A percentile compares a stretch with the other conserved stretches of the same genome.
Evolutionary conservation across 257 asterid genomes (phyloP).

Genomic region (Solanum peruvianum): DNA sequence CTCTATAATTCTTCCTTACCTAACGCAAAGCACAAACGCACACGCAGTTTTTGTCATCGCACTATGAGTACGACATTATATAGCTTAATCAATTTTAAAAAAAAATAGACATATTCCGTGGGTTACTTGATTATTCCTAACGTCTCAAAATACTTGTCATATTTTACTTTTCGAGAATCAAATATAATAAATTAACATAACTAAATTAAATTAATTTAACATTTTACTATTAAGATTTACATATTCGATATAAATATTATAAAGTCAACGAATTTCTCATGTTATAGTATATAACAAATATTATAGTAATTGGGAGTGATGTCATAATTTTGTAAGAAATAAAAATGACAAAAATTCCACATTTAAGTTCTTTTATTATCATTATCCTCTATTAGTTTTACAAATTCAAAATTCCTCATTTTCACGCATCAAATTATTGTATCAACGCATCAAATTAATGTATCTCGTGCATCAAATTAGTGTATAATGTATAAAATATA

Average conservation of each 20-base stretch:
- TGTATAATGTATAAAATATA: no score
- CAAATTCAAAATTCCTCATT: no score
- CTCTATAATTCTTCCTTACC: neutral
- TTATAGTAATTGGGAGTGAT: neutral
- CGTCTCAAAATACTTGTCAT: neutral
- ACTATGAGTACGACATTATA: neutral
- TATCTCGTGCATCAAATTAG: no score
- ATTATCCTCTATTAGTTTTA: no score
- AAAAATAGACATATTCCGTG: neutral
- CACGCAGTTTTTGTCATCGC: neutral
- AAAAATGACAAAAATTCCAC: no score
- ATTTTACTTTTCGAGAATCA: neutral
- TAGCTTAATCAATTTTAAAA: neutral
- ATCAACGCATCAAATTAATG: no score
- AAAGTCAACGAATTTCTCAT: neutral
- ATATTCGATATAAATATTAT: neutral
- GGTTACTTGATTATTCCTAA: neutral
- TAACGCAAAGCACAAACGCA: slow-evolving; percentile 1
- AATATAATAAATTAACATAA: neutral
- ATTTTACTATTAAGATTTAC: neutral
- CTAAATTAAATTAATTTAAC: neutral
- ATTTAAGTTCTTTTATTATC: no score
- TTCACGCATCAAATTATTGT: no score
- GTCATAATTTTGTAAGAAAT: neutral
- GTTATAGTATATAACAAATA: neutral